Evolutionary conservation across 306 rosid species (phyloP), one percentile per base, ranked within the genome.

Genomic region (Styphnolobium japonicum): DNA sequence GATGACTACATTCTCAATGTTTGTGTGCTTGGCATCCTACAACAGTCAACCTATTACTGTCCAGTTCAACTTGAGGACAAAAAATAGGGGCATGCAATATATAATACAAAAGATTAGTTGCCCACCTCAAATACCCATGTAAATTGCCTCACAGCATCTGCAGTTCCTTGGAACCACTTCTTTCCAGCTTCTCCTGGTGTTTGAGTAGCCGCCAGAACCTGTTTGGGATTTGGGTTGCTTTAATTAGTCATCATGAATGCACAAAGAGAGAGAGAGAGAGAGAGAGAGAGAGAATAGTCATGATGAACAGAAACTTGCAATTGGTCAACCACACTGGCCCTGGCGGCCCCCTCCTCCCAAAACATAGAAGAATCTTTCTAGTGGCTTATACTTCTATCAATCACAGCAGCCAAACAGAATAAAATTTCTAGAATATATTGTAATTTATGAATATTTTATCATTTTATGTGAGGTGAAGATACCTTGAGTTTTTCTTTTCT

Each of bases 101-200:
- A 62, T 34, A 52, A 45, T 11, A 42, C 73, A 78, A 48, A 73
- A 63, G 46, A 34, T 52, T 76, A 33, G 43, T 37, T 31, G 67
- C 84, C 11, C 70, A 94, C 98, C 99, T 93, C 98, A 85, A 95
- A 87, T n/a, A 95, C 93, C 99, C 99, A 95, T 65, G 82, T 76
- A 52, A 95, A 95, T 79, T 95, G 97, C 85, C 99, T 91, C 79
- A 95, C 99, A 64, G 97, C 99, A 87, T 95, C 99, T 42, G 99
- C 98, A 10, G 99, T 95, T 70, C 99, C 98, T 78, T 95, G 98
- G 76, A 95, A 95, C 99, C 99, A 95, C 33, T n/a, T 93, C 69
- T 93, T 90, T 63, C 99, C 99, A n/a, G 97, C 76, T 85, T 90
- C 97, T 53, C 99, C 98, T 0, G 88, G 89, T 3, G 99, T 93